These are phyloP conservation scores for Neonectria ditissima DNA, from an alignment of 2,329 filamentous ascomycete genomes.

Conservation along the genomic window DNA sequence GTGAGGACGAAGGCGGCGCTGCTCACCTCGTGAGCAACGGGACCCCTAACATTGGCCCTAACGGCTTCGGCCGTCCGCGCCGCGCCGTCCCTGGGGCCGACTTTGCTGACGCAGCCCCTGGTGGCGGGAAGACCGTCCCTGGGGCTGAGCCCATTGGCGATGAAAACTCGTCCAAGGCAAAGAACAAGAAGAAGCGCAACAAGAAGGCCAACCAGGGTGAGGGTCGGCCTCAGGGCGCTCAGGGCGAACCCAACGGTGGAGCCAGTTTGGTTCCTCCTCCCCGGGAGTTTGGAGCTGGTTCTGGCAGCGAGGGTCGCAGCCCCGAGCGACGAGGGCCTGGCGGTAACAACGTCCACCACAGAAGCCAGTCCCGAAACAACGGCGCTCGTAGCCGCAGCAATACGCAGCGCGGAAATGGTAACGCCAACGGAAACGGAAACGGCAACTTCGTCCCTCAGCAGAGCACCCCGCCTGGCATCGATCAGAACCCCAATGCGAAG, in stretches of 20 bases:
- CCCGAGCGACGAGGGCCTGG: conserved; percentile 70
- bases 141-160: conserved; percentile 72
- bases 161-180: conserved; percentile 85
- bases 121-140: conserved; percentile 75
- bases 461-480: conserved; percentile 50
- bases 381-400: conserved; percentile 64
- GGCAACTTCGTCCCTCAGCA: conserved; percentile 42
- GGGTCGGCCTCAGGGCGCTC: conserved; percentile 57
- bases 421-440: conserved; percentile 34
- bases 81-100: conserved; percentile 91
- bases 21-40: conserved; percentile 87
- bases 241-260: conserved; percentile 59
- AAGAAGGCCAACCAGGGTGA: conserved; percentile 90
- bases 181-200: conserved; percentile 98
- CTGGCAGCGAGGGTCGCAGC: conserved; percentile 68
- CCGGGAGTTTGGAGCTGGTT: conserved; percentile 52
- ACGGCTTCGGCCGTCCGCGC: conserved; percentile 82
- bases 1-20: conserved; percentile 94
- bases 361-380: conserved; percentile 68
- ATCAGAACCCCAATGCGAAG: conserved; percentile 84
- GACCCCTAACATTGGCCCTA: conserved; percentile 74
- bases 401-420: conserved; percentile 54
- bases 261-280: conserved; percentile 61
- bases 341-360: conserved; percentile 47
- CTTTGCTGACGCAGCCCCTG: conserved; percentile 72